Percentiles rank a stretch among this genome's conserved stretches.
Conservation (phyloP, 805 yeast genomes). For the Ogataea wickerhamii region DNA sequence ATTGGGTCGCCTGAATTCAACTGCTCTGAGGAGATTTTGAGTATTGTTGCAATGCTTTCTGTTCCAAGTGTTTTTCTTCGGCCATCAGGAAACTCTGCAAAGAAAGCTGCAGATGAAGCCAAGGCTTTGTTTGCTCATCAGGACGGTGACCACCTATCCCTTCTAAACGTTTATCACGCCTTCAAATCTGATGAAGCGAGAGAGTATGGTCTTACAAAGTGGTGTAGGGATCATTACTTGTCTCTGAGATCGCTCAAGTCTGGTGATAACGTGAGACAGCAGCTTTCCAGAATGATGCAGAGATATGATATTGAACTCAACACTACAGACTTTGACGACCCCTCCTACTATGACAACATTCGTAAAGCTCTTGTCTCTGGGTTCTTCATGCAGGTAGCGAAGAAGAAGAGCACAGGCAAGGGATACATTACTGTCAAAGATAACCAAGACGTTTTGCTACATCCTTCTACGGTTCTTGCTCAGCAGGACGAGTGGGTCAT, state of each 20-base stretch:
- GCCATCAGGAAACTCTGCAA: slow-evolving; percentile 80
- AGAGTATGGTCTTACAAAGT: slow-evolving; percentile 61
- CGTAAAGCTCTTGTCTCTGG: slow-evolving; percentile 88
- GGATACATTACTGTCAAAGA: slow-evolving; percentile 93
- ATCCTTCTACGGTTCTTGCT: slow-evolving; percentile 89
- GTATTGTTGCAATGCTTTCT: slow-evolving; percentile 85
- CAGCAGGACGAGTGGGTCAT: slow-evolving; percentile 90
- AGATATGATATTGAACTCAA: slow-evolving; percentile 69
- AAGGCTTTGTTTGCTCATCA: slow-evolving; percentile 86
- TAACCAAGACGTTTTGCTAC: slow-evolving; percentile 91
- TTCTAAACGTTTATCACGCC: slow-evolving; percentile 83
- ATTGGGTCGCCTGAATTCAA: slow-evolving; percentile 81
- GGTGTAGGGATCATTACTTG: slow-evolving; percentile 91
- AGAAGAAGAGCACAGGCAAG: slow-evolving; percentile 75
- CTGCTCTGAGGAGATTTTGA: slow-evolving; percentile 84
- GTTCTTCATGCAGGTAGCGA: slow-evolving; percentile 97
- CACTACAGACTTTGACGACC: slow-evolving; percentile 64
- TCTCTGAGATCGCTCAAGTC: slow-evolving; percentile 78
- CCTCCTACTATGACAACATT: slow-evolving; percentile 67
- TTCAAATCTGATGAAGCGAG: slow-evolving; percentile 73
- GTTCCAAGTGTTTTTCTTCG: slow-evolving; percentile 95
- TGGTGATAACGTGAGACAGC: slow-evolving; percentile 84
- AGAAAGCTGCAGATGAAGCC: slow-evolving; percentile 87
- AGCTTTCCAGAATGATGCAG: slow-evolving; percentile 80
- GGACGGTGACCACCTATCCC: slow-evolving; percentile 91